Conservation (phyloP, 179 eudicot genomes). For the Actinidia polygama region DNA sequence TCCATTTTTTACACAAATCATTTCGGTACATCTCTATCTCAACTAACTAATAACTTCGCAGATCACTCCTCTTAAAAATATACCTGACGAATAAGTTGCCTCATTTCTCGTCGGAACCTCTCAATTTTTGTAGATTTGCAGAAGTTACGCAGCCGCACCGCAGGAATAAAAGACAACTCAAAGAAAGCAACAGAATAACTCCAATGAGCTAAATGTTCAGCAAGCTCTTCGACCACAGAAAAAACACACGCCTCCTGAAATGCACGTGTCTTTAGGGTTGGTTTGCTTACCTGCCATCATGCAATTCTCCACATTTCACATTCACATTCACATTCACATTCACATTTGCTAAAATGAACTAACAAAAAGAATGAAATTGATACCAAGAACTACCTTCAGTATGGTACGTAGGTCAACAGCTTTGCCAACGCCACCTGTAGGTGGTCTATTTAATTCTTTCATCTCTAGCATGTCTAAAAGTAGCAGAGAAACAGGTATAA, state of each 20-base stretch:
- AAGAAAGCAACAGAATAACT: constrained; percentile 90
- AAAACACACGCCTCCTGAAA: constrained; percentile 92
- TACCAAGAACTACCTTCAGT: constrained; percentile 56
- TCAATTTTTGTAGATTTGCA: constrained; percentile 88
- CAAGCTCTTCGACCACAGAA: constrained; percentile 83
- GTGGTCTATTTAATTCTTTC: constrained; percentile 85
- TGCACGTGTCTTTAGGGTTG: constrained; percentile 69
- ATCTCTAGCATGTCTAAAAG: constrained; percentile 94
- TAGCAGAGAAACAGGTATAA: constrained; percentile 83
- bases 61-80: not conserved
- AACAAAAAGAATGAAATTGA: not conserved
- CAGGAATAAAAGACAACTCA: constrained; percentile 86
- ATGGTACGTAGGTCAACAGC: constrained; percentile 72
- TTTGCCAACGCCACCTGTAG: constrained; percentile 92
- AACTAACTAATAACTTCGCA: not conserved
- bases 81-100: constrained; percentile 85
- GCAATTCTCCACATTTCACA: constrained; percentile 14
- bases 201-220: constrained; percentile 95
- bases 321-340: not conserved
- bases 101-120: constrained; percentile 82
- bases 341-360: not conserved
- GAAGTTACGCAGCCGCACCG: constrained; percentile 74
- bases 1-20: not conserved
- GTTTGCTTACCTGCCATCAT: constrained; percentile 73
- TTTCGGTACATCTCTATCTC: not conserved